Base-by-base conservation (phyloP, 2,329 filamentous ascomycete genomes). In the Aspergillus sp. region DNA sequence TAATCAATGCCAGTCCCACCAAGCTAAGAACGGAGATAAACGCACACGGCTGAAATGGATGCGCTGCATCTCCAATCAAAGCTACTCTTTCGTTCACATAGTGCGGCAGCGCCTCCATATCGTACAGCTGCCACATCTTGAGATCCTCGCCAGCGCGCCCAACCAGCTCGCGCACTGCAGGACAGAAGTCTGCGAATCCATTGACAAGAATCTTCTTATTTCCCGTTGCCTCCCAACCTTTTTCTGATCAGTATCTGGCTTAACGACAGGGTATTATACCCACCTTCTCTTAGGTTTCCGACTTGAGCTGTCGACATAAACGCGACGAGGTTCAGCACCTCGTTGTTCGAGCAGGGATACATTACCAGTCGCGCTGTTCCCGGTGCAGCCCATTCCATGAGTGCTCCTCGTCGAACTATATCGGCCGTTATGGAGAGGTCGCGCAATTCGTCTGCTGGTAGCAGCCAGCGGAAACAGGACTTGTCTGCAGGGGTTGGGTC, bases 51-150 rank as follows among this genome's bases (percentile, higher is more conserved):
- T 86, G 77, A 61, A 89, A 88, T 0, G 87, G 86, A 67, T 90
- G 87, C 0, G 86, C 87, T 0, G 86, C 84, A 66, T 89, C 87
- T 0, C 87, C 87, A 0, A 89, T 70, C 0, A 89, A 68, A 0
- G 80, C 84, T 9, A 87, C 69, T 9, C 75, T 78, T 0, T 73
- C 80, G 2, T 79, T 78, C 0, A 77, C 75, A 82, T 85, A 89
- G 0, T 73, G 77, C 0, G 80, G 77, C 11, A 89, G 72, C 1
- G 77, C 67, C 7, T 82, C 78, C 83, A 88, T 87, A 62, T 89
- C 86, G 6, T 83, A 72, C 2, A 88, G 66, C 33, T 79, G 79
- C 84, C 84, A 87, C 0, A 84, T 73, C 51, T 83, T 85, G 19
- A 85, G 68, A 2, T 74, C 70, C 0, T 73, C 67, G 8, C 79